Evolutionary conservation across 2,329 filamentous ascomycete species (phyloP), one percentile per base, ranked within the genome.

Genomic region (Periconia macrospinosa): DNA sequence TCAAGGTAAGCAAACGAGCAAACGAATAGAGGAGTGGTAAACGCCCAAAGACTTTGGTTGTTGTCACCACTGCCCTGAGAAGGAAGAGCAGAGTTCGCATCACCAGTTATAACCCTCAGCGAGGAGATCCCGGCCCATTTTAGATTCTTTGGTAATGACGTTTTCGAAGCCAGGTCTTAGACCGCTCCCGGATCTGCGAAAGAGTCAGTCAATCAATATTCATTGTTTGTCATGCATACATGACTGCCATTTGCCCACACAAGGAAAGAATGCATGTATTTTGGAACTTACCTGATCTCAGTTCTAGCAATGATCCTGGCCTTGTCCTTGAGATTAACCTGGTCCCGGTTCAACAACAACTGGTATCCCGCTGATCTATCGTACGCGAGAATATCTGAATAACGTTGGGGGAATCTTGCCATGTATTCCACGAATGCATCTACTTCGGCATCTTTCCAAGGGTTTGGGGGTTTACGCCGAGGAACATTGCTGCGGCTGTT

Each of bases 291-390:
- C 76, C 71, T 73, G 30, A 76, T 67, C 68, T 69, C 75, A 41
- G 62, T 68, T 7, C 70, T 53, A 11, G 74, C 73, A 65, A 78
- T 72, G 42, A 69, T 76, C 46, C 74, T 63, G 13, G 68, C 75
- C 55, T 78, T 78, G 44, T 78, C 76, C 56, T 78, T 78, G 8
- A 85, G 55, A 43, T 83, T 79, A 2, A 83, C 80, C 54, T 86
- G 80, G 6, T 68, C 73, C 2, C 83, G 75, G 3, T 67, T 58
- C 11, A 71, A 61, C 18, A 73, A 50, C 10, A 67, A 43, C 41
- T 70, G 67, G 11, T 50, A 33, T 0, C 60, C 58, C 1, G 41
- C 17, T 1, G 44, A 42, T 7, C 44, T 35, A 46, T 73, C 69
- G n/a, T 59, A 35, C 19, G 52, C 42, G 5, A 67, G 41, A 44